A percentile compares a stretch with the other conserved stretches of the same genome.
These are phyloP conservation scores for Clarireedia sp. DNA, from an alignment of 2,329 filamentous ascomycete species.

Conservation along the genomic window DNA sequence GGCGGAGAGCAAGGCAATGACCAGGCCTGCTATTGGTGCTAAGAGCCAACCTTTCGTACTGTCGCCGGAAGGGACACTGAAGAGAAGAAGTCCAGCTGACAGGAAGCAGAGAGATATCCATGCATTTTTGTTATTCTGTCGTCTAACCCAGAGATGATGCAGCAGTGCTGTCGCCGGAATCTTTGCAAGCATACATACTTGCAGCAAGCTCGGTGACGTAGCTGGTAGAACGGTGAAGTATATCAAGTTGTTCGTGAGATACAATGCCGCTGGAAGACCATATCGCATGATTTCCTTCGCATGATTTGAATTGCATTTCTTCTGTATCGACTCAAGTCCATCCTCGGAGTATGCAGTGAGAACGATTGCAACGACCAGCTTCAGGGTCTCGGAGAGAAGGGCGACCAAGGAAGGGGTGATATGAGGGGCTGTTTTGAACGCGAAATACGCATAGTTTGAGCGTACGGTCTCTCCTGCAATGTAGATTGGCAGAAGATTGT, in stretches of 20 bases:
- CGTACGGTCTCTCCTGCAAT: slow-evolving; percentile 16
- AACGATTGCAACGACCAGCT: slow-evolving; percentile 14
- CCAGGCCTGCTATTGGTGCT: slow-evolving; percentile 16
- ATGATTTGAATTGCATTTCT: slow-evolving; percentile 1
- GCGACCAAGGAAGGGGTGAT: slow-evolving; percentile 17
- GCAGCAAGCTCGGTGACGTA: slow-evolving; percentile 17
- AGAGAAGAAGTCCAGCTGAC: slow-evolving; percentile 18
- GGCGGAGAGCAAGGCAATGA: slow-evolving; percentile 17
- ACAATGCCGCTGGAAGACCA: slow-evolving; percentile 18
- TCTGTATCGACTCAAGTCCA: slow-evolving; percentile 2
- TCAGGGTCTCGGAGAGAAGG: slow-evolving; percentile 16
- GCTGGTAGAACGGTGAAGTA: slow-evolving; percentile 19
- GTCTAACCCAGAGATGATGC: slow-evolving; percentile 19
- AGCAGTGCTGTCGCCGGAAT: slow-evolving; percentile 19
- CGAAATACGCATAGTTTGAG: slow-evolving; percentile 21
- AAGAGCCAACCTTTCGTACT: slow-evolving; percentile 13
- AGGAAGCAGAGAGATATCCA: slow-evolving; percentile 17
- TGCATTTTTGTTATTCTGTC: slow-evolving; percentile 14
- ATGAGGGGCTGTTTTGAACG: slow-evolving; percentile 16
- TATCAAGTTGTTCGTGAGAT: slow-evolving; percentile 20
- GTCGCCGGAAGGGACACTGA: slow-evolving; percentile 13
- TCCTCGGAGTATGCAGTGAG: slow-evolving; percentile 10
- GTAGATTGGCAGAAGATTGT: slow-evolving; percentile 7
- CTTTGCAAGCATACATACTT: slow-evolving; percentile 20
- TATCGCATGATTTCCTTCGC: slow-evolving; percentile 13